Evolutionary conservation across 352 stramenopile species (phyloP).

Genomic region (Phytophthora idaei): DNA sequence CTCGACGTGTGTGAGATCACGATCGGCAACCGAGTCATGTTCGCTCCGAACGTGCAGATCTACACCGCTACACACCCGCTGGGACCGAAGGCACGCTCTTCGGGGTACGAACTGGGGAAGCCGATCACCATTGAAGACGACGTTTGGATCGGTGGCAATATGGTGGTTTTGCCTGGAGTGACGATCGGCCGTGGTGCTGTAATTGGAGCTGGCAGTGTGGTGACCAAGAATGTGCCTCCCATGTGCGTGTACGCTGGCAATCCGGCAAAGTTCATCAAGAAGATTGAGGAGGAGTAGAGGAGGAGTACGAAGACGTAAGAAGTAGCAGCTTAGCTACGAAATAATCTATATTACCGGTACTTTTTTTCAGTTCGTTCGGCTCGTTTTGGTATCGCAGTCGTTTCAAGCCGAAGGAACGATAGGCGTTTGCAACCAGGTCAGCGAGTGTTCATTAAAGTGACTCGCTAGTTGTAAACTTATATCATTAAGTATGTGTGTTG

Average conservation of each 20-base stretch:
- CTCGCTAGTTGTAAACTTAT: neutral
- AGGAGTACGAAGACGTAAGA: neutral
- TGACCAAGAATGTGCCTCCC: conserved; percentile 80
- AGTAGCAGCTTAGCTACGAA: neutral
- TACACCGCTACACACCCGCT: conserved; percentile 85
- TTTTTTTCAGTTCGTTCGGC: neutral
- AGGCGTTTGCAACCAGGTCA: no score
- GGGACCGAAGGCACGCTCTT: conserved; percentile 45
- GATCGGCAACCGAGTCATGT: conserved; percentile 77
- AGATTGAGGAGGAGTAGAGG: conserved; percentile 42
- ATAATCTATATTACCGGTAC: neutral
- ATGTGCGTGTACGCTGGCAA: conserved; percentile 75
- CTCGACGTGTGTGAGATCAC: conserved; percentile 82
- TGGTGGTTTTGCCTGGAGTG: conserved; percentile 70
- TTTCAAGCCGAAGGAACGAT: no score
- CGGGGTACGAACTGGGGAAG: conserved; percentile 61
- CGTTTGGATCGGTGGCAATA: conserved; percentile 85
- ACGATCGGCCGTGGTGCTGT: conserved; percentile 68
- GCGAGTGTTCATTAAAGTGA: no score
- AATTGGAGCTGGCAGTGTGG: conserved; percentile 81
- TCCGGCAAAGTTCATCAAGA: conserved; percentile 81
- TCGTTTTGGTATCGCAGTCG: no score
- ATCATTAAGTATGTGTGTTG: neutral
- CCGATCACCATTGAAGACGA: conserved; percentile 86
- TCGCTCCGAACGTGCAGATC: conserved; percentile 79